Evolutionary conservation across 768 basidiomycete species (phyloP).

Genomic region (Scleroderma bovista): DNA sequence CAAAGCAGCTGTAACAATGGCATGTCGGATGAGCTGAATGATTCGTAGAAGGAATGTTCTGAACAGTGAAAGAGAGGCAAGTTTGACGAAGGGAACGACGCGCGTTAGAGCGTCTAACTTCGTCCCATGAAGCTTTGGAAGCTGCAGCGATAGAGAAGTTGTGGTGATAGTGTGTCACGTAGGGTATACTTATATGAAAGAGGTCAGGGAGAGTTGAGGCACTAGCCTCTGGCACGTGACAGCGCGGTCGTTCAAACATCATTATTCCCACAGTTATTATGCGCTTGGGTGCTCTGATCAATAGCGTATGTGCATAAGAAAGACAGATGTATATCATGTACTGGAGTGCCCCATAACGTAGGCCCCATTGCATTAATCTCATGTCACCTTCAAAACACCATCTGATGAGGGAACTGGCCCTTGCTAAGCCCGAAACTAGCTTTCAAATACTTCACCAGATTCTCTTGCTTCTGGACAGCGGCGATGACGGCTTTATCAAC

Average conservation of each 20-base stretch:
- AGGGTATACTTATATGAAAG: no score
- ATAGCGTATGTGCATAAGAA: not conserved
- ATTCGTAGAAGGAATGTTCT: not conserved
- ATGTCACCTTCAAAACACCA: slow-evolving; percentile 65
- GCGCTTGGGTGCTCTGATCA: not conserved
- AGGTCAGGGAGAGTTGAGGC: no score
- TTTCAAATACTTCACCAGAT: slow-evolving; percentile 89
- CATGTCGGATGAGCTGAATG: not conserved
- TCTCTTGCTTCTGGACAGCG: slow-evolving; percentile 85
- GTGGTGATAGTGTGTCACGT: no score
- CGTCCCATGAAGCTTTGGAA: not conserved
- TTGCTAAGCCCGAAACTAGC: slow-evolving; percentile 92
- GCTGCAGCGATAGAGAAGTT: no score
- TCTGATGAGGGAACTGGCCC: slow-evolving; percentile 94
- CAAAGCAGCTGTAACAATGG: not conserved
- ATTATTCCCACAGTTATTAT: not conserved
- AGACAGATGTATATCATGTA: not conserved
- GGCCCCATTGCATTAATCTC: slow-evolving; percentile 12
- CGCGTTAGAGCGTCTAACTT: not conserved
- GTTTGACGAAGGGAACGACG: not conserved
- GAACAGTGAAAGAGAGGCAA: not conserved
- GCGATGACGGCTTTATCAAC: slow-evolving; percentile 75
- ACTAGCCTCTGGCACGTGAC: no score
- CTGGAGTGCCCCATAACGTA: slow-evolving; percentile 15
- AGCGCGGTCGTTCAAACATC: no score